A percentile compares a stretch with the other conserved stretches of the same genome.
These are phyloP conservation scores for Annulohypoxylon maeteangense DNA, from an alignment of 495 filamentous ascomycete genomes.

Conservation along the genomic window DNA sequence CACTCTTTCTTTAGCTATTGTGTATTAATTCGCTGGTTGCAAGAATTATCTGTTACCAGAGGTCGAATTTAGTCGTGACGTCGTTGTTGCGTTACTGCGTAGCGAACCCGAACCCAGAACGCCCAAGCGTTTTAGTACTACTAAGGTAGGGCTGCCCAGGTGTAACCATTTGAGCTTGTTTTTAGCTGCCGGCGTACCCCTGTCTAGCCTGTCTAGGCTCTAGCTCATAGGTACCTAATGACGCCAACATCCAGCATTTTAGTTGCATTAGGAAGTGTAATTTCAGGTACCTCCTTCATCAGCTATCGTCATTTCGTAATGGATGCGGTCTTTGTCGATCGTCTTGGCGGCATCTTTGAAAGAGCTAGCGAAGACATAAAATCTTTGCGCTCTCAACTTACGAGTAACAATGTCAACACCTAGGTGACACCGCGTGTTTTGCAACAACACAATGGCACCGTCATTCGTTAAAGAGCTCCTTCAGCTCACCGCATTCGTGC, in stretches of 20 bases:
- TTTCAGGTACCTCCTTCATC: slow-evolving; percentile 4
- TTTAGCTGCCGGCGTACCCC: slow-evolving; percentile 14
- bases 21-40: no score
- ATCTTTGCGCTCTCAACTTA: not conserved
- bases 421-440: not conserved
- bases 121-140: no score
- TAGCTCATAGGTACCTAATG: slow-evolving; percentile 21
- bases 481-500: slow-evolving; percentile 28
- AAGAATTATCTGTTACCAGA: no score
- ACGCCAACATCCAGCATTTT: slow-evolving; percentile 14
- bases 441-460: slow-evolving; percentile 18
- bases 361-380: not conserved
- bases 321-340: not conserved
- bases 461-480: slow-evolving; percentile 37
- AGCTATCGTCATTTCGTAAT: slow-evolving; percentile 15
- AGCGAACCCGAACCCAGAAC: no score
- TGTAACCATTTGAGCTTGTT: slow-evolving; percentile 11
- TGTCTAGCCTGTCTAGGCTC: not conserved
- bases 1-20: no score
- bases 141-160: not conserved
- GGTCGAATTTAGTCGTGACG: no score
- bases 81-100: no score
- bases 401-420: not conserved
- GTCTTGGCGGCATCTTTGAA: not conserved
- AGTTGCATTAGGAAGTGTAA: slow-evolving; percentile 6